A percentile compares a stretch with the other conserved stretches of the same genome.
Evolutionary conservation across 495 filamentous ascomycete species (phyloP).

Genomic region (Tuber brumale): DNA sequence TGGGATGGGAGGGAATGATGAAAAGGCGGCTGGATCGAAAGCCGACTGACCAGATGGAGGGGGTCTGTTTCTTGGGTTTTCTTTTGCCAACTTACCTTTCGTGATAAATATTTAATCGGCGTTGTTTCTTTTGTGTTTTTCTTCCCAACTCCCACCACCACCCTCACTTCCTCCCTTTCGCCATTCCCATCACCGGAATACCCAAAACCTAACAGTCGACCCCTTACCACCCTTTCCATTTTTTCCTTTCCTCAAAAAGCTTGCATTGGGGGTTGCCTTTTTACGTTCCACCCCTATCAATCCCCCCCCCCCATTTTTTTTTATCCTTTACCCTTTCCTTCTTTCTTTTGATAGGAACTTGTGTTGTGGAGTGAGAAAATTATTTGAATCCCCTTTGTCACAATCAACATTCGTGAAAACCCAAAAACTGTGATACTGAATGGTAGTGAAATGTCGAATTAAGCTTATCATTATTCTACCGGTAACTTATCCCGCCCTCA

Average conservation of each 20-base stretch:
- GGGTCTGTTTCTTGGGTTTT: neutral
- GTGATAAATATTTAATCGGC: slow-evolving; percentile 1
- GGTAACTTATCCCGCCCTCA: neutral
- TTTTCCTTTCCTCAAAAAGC: neutral
- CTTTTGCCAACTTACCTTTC: neutral
- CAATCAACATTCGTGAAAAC: neutral
- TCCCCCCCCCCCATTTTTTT: neutral
- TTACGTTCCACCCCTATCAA: neutral
- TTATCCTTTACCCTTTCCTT: no score
- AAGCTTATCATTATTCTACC: neutral
- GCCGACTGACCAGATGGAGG: neutral
- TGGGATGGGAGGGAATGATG: neutral
- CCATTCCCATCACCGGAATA: neutral
- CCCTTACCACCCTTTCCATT: neutral
- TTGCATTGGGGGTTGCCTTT: neutral
- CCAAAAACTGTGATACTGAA: neutral
- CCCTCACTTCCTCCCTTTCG: neutral
- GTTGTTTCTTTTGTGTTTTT: neutral
- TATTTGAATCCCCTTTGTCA: neutral
- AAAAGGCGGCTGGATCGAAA: neutral
- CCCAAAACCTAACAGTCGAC: neutral
- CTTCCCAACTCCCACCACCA: neutral
- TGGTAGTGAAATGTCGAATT: neutral
- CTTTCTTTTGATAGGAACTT: neutral
- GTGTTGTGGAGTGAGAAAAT: neutral